Evolutionary conservation across 139 green algal species (phyloP).

Genomic region (Deuterostichococcus epilithicus): DNA sequence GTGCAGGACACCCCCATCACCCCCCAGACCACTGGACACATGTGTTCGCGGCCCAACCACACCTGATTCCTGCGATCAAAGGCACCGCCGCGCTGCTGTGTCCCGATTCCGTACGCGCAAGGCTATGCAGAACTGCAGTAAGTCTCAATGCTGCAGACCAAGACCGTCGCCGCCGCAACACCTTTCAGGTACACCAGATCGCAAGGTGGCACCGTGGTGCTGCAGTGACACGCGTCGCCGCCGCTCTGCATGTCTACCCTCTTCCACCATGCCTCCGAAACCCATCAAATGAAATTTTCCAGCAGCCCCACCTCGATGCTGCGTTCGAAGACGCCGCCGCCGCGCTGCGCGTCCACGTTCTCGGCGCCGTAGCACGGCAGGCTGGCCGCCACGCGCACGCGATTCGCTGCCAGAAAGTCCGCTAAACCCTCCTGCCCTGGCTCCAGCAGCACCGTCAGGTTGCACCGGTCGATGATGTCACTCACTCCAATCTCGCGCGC

Average conservation of each 20-base stretch:
- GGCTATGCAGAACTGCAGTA: no score
- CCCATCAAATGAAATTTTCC: no score
- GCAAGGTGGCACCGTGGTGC: no score
- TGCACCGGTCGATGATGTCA: constrained; percentile 96
- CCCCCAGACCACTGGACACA: no score
- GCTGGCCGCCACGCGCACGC: constrained; percentile 86
- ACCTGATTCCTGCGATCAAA: no score
- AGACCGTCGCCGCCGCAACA: no score
- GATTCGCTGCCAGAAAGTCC: constrained; percentile 80
- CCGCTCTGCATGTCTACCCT: neutral
- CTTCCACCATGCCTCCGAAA: neutral
- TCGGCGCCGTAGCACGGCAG: constrained; percentile 87
- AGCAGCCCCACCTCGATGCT: constrained; percentile 82
- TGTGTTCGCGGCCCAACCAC: no score
- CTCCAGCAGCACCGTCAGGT: constrained; percentile 95
- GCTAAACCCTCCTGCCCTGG: constrained; percentile 88
- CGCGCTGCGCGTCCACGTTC: constrained; percentile 90
- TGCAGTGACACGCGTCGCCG: neutral
- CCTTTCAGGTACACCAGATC: no score
- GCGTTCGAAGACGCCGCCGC: constrained; percentile 85
- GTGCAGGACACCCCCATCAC: no score
- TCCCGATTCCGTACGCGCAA: no score
- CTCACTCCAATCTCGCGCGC: constrained; percentile 57
- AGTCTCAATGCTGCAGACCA: no score
- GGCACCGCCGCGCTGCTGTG: no score